Base-by-base conservation (phyloP, 345 rosid species). In the Moricandia moricandioides region DNA sequence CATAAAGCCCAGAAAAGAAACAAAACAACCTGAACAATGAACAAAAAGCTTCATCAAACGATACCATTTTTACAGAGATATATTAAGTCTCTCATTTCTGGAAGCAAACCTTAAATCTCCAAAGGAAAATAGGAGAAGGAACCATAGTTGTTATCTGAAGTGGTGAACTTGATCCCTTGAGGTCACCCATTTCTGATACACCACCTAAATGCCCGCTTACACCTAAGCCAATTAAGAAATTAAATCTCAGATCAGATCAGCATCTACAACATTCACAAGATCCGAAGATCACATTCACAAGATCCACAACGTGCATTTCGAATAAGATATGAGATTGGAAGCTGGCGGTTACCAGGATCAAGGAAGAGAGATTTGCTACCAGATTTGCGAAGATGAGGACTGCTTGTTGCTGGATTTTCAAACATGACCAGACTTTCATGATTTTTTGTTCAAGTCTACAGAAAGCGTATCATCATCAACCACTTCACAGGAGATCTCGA, bases 81-180 rank as follows among this genome's bases (percentile, higher is more conserved):
- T 9, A 43, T 4, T 43, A 3, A 43, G 52, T 47, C 52, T 47
- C 52, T 47, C 7, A 4, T 43, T 39, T 39, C 47, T 10, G 47
- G 47, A 39, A 43, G 3, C 69, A 37, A 73, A 95, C 98, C 99
- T 92, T 92, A 76, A 95, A 86, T 86, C 99, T 89, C 99, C 98
- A 86, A 13, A 90, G 81, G 57, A 92, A 81, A 26, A 75, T 68
- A 3, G 99, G 97, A 78, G 98, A 90, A 33, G 99, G 99, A 86
- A 83, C 76, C 78, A 89, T 84, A 0, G 83, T 78, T 52, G 87
- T 79, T 43, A 86, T 56, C 34, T 66, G 83, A 69, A 85, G 71
- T 1, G 93, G 86, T 70, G 84, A 69, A 73, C 66, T 83, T 5
- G 75, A 29, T 56, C 75, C 80, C 85, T 88, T 92, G 77, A 84